Percentiles rank a stretch among this genome's conserved stretches.
phyloP scores from a whole-genome alignment of 1,284 basidiomycete species.

The Vanrija humicola region DNA sequence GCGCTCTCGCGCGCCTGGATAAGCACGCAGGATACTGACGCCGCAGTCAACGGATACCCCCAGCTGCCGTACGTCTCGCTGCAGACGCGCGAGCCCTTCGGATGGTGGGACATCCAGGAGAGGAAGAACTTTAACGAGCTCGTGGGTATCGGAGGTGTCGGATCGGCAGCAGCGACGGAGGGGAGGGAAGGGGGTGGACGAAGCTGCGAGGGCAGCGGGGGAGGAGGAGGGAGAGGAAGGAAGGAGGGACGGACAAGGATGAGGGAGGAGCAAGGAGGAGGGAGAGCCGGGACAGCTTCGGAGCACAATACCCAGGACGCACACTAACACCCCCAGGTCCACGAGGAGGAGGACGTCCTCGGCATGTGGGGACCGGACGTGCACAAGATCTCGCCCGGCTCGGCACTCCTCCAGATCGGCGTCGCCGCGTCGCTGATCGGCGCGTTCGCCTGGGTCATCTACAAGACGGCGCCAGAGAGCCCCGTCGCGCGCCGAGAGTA shows the following conservation, averaged over 20 bases:
- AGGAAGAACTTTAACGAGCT: slow-evolving; percentile 80
- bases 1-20: too few species aligned
- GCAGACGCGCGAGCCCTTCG: slow-evolving; percentile 63
- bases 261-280: too few species aligned
- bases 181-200: background rate
- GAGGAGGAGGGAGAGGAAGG: too few species aligned
- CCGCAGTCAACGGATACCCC: slow-evolving; percentile 61
- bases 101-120: slow-evolving; percentile 79
- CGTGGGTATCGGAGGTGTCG: slow-evolving; percentile 52
- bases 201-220: background rate
- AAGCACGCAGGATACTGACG: slow-evolving; percentile 2
- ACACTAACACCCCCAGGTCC: slow-evolving; percentile 56
- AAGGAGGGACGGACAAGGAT: too few species aligned
- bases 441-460: slow-evolving; percentile 33
- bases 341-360: slow-evolving; percentile 75
- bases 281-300: too few species aligned
- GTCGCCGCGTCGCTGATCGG: slow-evolving; percentile 23
- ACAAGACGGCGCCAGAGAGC: slow-evolving; percentile 26
- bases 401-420: slow-evolving; percentile 26
- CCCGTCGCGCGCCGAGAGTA: slow-evolving; percentile 37
- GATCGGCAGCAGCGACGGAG: background rate
- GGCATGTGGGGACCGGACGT: slow-evolving; percentile 87
- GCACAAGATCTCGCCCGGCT: slow-evolving; percentile 33
- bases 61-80: slow-evolving; percentile 66
- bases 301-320: background rate